Base-by-base conservation (phyloP, 768 basidiomycete species). In the Tylopilus subfusipes region DNA sequence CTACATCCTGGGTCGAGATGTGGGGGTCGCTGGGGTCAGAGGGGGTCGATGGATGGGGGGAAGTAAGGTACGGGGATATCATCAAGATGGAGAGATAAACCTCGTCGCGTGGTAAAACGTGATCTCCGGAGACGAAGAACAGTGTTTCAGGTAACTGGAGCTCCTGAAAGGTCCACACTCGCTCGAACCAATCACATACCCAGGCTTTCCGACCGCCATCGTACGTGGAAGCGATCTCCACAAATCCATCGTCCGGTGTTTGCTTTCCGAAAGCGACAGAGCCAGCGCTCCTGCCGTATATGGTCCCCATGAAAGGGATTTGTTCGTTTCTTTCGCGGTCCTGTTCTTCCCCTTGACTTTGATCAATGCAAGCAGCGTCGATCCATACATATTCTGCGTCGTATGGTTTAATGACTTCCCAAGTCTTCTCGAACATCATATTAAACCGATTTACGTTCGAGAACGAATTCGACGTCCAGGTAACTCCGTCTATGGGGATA, bases 91-190 rank as follows among this genome's bases (percentile, higher is more conserved):
- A 46, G 30, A 58, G 42, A 27, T 58, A 52, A 10, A 52, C 10
- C 39, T 57, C 46, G n/a, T 57, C 21, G 11, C 46, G 29, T 13
- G 57, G 44, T 10, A 57, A n/a, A 19, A 48, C 2, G 16, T 36
- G 55, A 29, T 51, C 57, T 29, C 57, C 55, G 11, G 55, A 57
- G 18, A 58, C 42, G 38, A 58, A 57, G 8, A 58, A n/a, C 6
- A 57, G 11, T 27, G 22, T 29, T 24, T 39, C 36, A 3, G 55
- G 55, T 9, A 58, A 25, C 42, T 52, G 57, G 19, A 58, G 55
- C 24, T 58, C 55, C 42, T 58, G 55, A 30, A 57, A 57, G 5
- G 57, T 58, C 55, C 57, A 58, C 7, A 58, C 57, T 19, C 55
- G 45, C 47, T 58, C 57, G 21, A 57, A 57, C 57, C 57, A 58